Evolutionary conservation across 1,139 yeast genomes (phyloP).

Genomic region (Lodderomyces orthopsilosis): DNA sequence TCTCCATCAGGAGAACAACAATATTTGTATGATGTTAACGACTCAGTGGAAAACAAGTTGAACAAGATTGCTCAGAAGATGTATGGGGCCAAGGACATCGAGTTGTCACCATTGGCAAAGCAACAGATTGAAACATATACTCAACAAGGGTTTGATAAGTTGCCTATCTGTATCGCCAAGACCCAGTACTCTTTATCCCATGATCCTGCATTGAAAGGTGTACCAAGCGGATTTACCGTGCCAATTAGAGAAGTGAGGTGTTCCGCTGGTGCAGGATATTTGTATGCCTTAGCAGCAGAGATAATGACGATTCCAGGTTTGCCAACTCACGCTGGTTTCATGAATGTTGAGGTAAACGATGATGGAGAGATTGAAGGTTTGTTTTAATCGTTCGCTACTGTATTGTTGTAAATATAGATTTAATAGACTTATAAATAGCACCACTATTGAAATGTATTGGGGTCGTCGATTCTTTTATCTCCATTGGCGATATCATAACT

Average conservation of each 20-base stretch:
- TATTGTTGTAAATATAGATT: constrained; percentile 1
- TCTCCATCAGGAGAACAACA: constrained; percentile 39
- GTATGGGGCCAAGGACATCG: constrained; percentile 74
- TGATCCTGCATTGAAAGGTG: constrained; percentile 79
- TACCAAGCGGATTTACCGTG: constrained; percentile 73
- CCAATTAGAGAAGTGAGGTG: constrained; percentile 81
- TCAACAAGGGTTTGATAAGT: constrained; percentile 66
- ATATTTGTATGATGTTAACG: constrained; percentile 59
- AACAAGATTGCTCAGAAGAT: constrained; percentile 64
- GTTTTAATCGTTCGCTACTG: constrained; percentile 51
- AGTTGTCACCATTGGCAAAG: constrained; percentile 64
- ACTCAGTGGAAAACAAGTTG: constrained; percentile 62
- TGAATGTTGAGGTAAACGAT: constrained; percentile 79
- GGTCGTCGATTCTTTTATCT: constrained; percentile 8
- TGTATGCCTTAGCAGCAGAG: constrained; percentile 80
- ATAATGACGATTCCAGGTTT: constrained; percentile 84
- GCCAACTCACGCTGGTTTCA: constrained; percentile 79
- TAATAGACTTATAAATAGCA: constrained; percentile 3
- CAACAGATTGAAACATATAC: constrained; percentile 65
- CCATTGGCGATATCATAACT: constrained; percentile 27
- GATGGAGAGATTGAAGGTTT: constrained; percentile 80
- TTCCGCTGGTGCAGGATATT: constrained; percentile 80
- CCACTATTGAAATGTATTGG: constrained; percentile 6
- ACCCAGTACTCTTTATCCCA: constrained; percentile 82
- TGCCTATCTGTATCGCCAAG: constrained; percentile 81